phyloP scores from a whole-genome alignment of 176 grass and related monocot species.

The Triticum dicoccoides region DNA sequence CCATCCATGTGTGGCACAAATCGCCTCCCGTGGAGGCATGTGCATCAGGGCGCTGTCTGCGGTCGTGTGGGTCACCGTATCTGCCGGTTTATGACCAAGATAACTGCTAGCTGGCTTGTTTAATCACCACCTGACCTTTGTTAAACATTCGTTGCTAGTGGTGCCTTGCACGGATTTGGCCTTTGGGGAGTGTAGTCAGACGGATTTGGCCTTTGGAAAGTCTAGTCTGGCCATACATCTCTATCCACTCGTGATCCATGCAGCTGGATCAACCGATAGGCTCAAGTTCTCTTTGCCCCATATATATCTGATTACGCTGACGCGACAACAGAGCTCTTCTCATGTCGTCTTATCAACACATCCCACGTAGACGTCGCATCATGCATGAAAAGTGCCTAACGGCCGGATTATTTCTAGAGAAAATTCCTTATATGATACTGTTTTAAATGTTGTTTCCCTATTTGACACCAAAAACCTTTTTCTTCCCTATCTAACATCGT shows the following conservation, averaged over 20 bases:
- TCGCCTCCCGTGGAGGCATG: no score
- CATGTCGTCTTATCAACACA: conserved; percentile 35
- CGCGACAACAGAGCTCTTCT: conserved; percentile 25
- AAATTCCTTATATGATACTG: no score
- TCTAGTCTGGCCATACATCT: neutral
- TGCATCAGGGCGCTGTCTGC: no score
- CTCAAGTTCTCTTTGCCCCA: neutral
- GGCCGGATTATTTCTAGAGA: conserved; percentile 4
- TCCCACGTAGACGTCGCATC: conserved; percentile 37
- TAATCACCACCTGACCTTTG: neutral
- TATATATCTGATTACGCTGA: neutral
- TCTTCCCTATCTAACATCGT: no score
- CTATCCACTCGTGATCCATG: neutral
- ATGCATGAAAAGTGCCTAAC: conserved; percentile 13
- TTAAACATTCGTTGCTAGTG: neutral
- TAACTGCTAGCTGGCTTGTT: no score
- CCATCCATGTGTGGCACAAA: no score
- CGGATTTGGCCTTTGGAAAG: neutral
- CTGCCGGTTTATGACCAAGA: no score
- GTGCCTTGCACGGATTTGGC: conserved; percentile 11
- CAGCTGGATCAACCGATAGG: conserved; percentile 11
- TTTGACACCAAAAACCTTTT: no score
- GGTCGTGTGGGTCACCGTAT: no score
- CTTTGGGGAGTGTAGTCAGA: neutral
- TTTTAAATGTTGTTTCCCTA: no score